These are phyloP conservation scores for Drechslerella dactyloides DNA, from an alignment of 2,329 filamentous ascomycete species.

Conservation along the genomic window DNA sequence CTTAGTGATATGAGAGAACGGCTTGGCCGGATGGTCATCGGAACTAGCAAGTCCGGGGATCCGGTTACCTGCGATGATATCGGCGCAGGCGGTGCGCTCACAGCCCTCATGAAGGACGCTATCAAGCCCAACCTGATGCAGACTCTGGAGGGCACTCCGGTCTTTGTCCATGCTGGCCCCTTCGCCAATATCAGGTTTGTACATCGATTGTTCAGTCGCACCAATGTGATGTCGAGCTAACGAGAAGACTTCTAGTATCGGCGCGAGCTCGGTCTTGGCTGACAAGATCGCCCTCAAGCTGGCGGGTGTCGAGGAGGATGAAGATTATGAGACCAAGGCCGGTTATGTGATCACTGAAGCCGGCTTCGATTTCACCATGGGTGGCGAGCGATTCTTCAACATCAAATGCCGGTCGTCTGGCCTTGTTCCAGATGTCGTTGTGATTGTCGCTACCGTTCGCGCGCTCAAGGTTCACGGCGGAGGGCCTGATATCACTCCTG, in stretches of 20 bases:
- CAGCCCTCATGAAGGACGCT: constrained; percentile 94
- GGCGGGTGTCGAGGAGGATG: constrained; percentile 88
- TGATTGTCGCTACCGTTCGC: constrained; percentile 92
- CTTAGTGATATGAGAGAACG: constrained; percentile 89
- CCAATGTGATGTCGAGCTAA: neutral
- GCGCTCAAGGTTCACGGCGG: constrained; percentile 97
- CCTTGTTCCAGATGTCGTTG: constrained; percentile 87
- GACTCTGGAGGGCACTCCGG: constrained; percentile 92
- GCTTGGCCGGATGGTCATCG: constrained; percentile 93
- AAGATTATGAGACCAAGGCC: constrained; percentile 79
- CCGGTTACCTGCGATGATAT: constrained; percentile 96
- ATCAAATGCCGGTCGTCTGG: constrained; percentile 98
- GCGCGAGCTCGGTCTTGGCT: constrained; percentile 91
- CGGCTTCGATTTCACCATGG: constrained; percentile 99
- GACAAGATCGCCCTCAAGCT: constrained; percentile 96
- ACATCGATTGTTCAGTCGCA: neutral
- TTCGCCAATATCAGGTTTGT: constrained; percentile 81
- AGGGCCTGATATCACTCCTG: constrained; percentile 89
- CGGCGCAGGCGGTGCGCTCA: constrained; percentile 87
- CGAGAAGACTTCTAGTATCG: constrained; percentile 68
- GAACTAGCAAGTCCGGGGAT: constrained; percentile 81
- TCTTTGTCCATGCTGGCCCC: constrained; percentile 95
- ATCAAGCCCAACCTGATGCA: constrained; percentile 99
- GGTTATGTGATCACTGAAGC: constrained; percentile 97
- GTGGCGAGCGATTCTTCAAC: constrained; percentile 99